These are phyloP conservation scores for Fonticula alba DNA, from an alignment of 78 protist genomes.

Conservation along the genomic window DNA sequence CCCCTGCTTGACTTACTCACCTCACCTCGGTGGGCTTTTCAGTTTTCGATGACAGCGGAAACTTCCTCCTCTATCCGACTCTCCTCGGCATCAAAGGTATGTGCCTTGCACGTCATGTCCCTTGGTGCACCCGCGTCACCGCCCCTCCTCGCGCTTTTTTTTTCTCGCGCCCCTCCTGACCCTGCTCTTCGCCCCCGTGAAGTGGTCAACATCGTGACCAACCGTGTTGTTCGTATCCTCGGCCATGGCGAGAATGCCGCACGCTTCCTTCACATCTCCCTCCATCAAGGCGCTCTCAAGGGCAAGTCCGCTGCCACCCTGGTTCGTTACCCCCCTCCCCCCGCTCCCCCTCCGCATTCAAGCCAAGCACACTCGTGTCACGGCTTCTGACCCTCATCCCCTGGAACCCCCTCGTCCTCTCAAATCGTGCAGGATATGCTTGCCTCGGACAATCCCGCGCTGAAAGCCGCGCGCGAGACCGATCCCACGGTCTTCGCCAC, in stretches of 20 bases:
- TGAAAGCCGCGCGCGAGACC: constrained; percentile 13
- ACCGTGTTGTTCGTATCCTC: constrained; percentile 42
- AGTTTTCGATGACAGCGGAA: constrained; percentile 65
- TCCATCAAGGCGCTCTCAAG: constrained; percentile 58
- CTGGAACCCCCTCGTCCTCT: not conserved
- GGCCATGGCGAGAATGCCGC: constrained; percentile 62
- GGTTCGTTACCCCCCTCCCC: too few species aligned
- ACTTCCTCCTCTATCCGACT: constrained; percentile 60
- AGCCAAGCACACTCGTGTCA: not conserved
- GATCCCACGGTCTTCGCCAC: constrained; percentile 71
- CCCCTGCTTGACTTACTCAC: not conserved
- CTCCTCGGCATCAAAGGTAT: constrained; percentile 67
- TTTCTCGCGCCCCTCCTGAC: not conserved
- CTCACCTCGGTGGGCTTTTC: not conserved
- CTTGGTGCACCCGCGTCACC: not conserved
- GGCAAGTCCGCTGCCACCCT: constrained; percentile 10
- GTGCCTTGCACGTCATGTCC: not conserved
- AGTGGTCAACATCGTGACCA: constrained; percentile 45
- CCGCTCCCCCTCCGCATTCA: too few species aligned
- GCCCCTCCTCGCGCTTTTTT: not conserved
- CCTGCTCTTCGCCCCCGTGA: not conserved
- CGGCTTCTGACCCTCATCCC: not conserved
- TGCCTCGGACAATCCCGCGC: constrained; percentile 6
- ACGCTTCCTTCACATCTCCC: constrained; percentile 49
- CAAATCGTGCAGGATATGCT: constrained; percentile 10